Evolutionary conservation across 352 stramenopile species (phyloP), one percentile per base, ranked within the genome.

Genomic region (Aphanomyces astaci): DNA sequence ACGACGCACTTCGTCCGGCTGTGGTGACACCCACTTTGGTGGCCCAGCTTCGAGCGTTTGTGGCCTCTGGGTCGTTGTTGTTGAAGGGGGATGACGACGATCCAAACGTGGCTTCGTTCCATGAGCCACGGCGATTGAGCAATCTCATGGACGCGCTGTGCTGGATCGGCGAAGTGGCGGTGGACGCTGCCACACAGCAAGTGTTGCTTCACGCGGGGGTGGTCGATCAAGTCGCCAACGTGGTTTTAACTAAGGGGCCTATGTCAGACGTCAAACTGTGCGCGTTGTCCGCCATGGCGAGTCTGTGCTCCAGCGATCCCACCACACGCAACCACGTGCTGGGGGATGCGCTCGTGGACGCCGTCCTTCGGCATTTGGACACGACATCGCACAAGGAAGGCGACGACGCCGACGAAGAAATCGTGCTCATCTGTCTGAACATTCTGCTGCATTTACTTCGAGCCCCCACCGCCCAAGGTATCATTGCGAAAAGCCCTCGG

Each of bases 161-260:
- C 30, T 59, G 24, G 9, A 33, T 68, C 0, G 51, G n/a, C 19
- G 39, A 68, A 17, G 62, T 68, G 9, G 56, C 39, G 22, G 11
- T 59, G 11, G 51, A 68, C 33, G 62, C 62, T 10, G 48, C 46
- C 24, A 46, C 62, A 2, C 62, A 68, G 62, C 62, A 68, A n/a
- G 59, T 17, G 3, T 9, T 53, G 2, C 51, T 68, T 7, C 30
- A 27, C 1, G 62, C 62, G n/a, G 46, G 46, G 1, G 19, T 68
- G 9, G 62, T 68, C 24, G 51, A 68, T 27, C 43, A 68, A 22
- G 39, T 48, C n/a, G 27, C 55, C 25, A 24, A 15, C 2, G n/a
- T 56, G 5, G 62, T 68, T 3, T 45, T 68, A 11, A 43, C 17
- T 0, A 22, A 24, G 24, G 32, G 40, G 4, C 46, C 30, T 4